A percentile compares a stretch with the other conserved stretches of the same genome.
Evolutionary conservation across 1,139 yeast species (phyloP).

Genomic region (Kazachstania sp.): DNA sequence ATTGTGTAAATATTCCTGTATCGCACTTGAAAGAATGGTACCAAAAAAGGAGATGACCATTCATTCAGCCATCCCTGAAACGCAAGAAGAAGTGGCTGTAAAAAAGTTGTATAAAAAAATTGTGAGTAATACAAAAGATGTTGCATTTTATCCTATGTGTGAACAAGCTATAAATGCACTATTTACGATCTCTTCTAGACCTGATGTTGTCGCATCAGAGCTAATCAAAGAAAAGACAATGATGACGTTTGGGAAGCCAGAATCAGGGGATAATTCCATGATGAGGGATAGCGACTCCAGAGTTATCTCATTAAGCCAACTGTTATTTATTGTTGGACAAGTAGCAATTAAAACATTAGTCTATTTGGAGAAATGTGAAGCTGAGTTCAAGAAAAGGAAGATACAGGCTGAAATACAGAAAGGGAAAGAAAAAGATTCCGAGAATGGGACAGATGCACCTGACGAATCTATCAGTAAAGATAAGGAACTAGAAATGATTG

Average conservation of each 20-base stretch:
- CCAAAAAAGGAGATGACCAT: constrained; percentile 37
- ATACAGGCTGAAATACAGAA: constrained; percentile 51
- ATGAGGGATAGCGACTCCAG: constrained; percentile 26
- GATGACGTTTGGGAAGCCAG: constrained; percentile 39
- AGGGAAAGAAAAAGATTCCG: constrained; percentile 32
- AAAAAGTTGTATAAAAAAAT: constrained; percentile 41
- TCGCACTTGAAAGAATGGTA: constrained; percentile 67
- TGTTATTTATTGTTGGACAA: constrained; percentile 84
- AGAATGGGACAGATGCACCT: constrained; percentile 12
- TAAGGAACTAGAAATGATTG: constrained; percentile 84
- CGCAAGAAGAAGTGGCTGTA: constrained; percentile 47
- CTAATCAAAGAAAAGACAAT: constrained; percentile 50
- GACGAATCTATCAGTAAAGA: constrained; percentile 38
- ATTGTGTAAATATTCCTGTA: constrained; percentile 71
- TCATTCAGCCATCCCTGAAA: constrained; percentile 29
- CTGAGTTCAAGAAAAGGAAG: constrained; percentile 74
- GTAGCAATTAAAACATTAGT: constrained; percentile 78
- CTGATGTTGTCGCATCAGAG: constrained; percentile 46
- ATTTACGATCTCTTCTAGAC: constrained; percentile 57
- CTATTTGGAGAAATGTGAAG: constrained; percentile 75
- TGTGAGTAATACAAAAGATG: constrained; percentile 44
- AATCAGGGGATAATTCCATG: constrained; percentile 15
- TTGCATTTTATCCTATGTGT: constrained; percentile 86
- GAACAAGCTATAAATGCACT: constrained; percentile 85
- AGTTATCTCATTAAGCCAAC: constrained; percentile 56